Percentiles rank a stretch among this genome's conserved stretches.
Evolutionary conservation across 2,329 filamentous ascomycete species (phyloP).

Genomic region (Orbilia quercus): DNA sequence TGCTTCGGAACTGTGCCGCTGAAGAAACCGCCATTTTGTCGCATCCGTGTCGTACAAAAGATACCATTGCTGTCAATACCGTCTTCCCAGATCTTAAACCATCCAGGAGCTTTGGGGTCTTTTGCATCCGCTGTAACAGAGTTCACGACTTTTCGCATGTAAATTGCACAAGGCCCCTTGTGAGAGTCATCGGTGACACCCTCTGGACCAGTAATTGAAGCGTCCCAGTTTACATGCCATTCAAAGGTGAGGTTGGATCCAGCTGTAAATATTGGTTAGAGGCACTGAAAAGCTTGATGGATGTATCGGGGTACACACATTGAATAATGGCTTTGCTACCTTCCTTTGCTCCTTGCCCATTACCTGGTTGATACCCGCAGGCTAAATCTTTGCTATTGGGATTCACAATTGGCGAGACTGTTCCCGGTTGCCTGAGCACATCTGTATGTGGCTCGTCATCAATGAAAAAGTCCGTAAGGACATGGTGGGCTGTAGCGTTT

Average conservation of each 20-base stretch:
- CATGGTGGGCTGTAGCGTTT: conserved; percentile 24
- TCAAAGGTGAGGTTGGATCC: conserved; percentile 44
- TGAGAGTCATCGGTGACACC: conserved; percentile 43
- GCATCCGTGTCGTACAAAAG: conserved; percentile 46
- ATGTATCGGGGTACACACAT: conserved; percentile 15
- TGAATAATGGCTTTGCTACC: conserved; percentile 15
- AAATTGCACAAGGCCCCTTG: conserved; percentile 47
- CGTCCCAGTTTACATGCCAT: conserved; percentile 49
- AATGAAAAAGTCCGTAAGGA: conserved; percentile 33
- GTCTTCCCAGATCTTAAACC: conserved; percentile 54
- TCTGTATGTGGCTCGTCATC: conserved; percentile 31
- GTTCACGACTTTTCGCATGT: conserved; percentile 40
- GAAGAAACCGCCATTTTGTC: conserved; percentile 34
- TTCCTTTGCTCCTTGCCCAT: conserved; percentile 29
- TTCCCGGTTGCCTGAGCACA: conserved; percentile 47
- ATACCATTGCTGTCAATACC: conserved; percentile 32
- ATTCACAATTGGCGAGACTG: conserved; percentile 28
- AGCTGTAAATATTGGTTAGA: conserved; percentile 29
- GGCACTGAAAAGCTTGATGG: not conserved
- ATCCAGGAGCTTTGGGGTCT: conserved; percentile 22
- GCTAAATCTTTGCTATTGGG: conserved; percentile 20
- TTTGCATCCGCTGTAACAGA: conserved; percentile 23
- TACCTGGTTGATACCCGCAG: conserved; percentile 26
- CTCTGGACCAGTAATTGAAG: conserved; percentile 23
- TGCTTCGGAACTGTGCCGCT: conserved; percentile 33